Evolutionary conservation across 441 rosid species (phyloP), one percentile per base, ranked within the genome.

Genomic region (Geranium incanum): DNA sequence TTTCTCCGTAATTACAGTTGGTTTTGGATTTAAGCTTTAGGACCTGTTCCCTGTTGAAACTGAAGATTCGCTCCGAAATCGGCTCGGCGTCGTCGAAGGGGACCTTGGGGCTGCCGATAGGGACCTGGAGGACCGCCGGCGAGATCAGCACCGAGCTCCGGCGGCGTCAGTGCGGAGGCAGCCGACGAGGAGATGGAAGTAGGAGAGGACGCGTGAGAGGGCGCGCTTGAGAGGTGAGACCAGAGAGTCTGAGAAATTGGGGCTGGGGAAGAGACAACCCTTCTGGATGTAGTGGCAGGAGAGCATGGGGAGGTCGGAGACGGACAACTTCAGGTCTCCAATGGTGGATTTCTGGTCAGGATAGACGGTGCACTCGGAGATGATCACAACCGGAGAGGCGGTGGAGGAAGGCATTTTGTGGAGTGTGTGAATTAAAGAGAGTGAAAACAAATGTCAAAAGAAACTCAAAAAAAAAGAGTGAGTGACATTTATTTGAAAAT

Each of bases 291-390:
- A 76, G 75, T 71, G 79, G 67, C 79, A 76, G 72, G 79, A 76
- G 70, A 76, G 79, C 79, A 76, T 76, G 59, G 79, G 75, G 70
- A 76, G 79, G 75, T 76, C 79, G 66, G 79, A 76, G 72, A 64
- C 75, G 43, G 79, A 71, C 38, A 76, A 75, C 57, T 68, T 68
- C 69, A 76, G 75, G 69, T 76, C 75, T 19, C 41, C 59, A 48
- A 76, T 43, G 59, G 72, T 41, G 18, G 79, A 68, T 8, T 8
- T 39, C 59, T 33, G 68, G 21, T 71, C 69, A 0, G 79, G 79
- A 38, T 59, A 37, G 16, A 76, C 75, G 28, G 36, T 71, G 69
- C 66, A 48, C 50, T 63, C 55, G 65, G 79, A 76, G 64, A 76
- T 64, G 19, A 76, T 4, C 4, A 68, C 64, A 43, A 65, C 21